Evolutionary conservation across 2,329 filamentous ascomycete species (phyloP), one percentile per base, ranked within the genome.

Genomic region (Monosporascus sp.): DNA sequence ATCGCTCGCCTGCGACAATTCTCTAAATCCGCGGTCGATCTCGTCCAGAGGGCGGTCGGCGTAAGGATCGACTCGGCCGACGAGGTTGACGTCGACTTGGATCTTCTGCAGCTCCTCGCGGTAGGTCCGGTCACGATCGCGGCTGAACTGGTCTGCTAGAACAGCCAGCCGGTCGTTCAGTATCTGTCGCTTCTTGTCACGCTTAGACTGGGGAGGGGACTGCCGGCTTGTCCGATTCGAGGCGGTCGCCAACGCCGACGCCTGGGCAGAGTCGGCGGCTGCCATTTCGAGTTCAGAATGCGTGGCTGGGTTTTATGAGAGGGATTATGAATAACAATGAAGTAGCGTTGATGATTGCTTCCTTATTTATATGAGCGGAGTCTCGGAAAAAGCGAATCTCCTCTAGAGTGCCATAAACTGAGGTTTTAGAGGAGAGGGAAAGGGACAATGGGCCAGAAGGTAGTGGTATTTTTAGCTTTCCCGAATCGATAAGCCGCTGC

Each of bases 91-190:
- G 52, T 80, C 77, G 6, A 63, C 67, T 53, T 97, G 92, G n/a
- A 97, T 84, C 60, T 90, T 90, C 65, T 94, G 87, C 2, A 97
- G 81, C 71, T 97, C 90, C 60, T 94, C 89, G 57, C 92, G 85
- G 71, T 96, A 97, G 63, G 90, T 86, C 57, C 82, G 77, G 70
- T 96, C 90, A 59, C 89, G 83, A 66, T 96, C 91, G 58, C 87
- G 82, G 58, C 85, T 83, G 72, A 96, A 93, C 60, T 86, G 85
- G 51, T 87, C 83, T 51, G 87, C 85, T 71, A 97, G 85, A 52
- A 85, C 82, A 41, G 83, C 80, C 7, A 96, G 81, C 58, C 88
- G 87, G 56, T 96, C 91, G 60, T 86, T 83, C 56, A 97, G 83
- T 64, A 87, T 85, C 64, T 89, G 89, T 57, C 91, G 86, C 67